phyloP scores from a whole-genome alignment of 768 basidiomycete species.

The Mycena haematopus region DNA sequence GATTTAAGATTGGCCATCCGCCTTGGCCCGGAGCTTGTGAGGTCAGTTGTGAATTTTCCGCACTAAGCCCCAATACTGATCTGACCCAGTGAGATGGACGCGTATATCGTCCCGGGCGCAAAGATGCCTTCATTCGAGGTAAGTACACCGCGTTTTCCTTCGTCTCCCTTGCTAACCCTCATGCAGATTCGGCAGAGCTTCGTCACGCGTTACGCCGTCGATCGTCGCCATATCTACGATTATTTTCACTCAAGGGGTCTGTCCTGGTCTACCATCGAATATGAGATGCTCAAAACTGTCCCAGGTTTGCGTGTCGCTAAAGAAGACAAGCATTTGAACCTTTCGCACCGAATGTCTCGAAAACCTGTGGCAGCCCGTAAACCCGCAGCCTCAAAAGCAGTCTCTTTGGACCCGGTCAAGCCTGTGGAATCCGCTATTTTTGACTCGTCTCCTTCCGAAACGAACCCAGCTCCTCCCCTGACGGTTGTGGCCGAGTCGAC shows the following conservation, averaged over 20 bases:
- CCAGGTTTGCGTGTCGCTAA: slow-evolving; percentile 66
- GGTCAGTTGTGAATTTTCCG: slow-evolving; percentile 31
- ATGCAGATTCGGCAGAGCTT: slow-evolving; percentile 24
- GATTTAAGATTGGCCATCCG: slow-evolving; percentile 23
- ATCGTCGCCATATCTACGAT: slow-evolving; percentile 46
- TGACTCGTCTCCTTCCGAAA: not conserved
- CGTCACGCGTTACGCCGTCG: slow-evolving; percentile 25
- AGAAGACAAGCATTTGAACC: slow-evolving; percentile 65
- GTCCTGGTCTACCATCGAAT: not conserved
- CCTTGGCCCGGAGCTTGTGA: slow-evolving; percentile 25
- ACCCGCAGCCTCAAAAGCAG: not conserved
- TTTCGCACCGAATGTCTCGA: slow-evolving; percentile 44
- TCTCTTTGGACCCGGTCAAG: not conserved
- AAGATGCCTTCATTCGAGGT: slow-evolving; percentile 76
- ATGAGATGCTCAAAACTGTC: not conserved
- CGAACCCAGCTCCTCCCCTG: not conserved
- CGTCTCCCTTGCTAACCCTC: not conserved
- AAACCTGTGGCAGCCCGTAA: slow-evolving; percentile 19
- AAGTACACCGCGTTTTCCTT: not conserved
- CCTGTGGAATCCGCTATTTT: slow-evolving; percentile 1
- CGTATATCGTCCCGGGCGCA: slow-evolving; percentile 70
- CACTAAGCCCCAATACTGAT: not conserved
- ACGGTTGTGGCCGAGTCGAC: not conserved
- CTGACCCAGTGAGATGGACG: slow-evolving; percentile 60
- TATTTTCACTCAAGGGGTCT: slow-evolving; percentile 56